Evolutionary conservation across 2,329 filamentous ascomycete genomes (phyloP).

Genomic region (Xylaria sp.): DNA sequence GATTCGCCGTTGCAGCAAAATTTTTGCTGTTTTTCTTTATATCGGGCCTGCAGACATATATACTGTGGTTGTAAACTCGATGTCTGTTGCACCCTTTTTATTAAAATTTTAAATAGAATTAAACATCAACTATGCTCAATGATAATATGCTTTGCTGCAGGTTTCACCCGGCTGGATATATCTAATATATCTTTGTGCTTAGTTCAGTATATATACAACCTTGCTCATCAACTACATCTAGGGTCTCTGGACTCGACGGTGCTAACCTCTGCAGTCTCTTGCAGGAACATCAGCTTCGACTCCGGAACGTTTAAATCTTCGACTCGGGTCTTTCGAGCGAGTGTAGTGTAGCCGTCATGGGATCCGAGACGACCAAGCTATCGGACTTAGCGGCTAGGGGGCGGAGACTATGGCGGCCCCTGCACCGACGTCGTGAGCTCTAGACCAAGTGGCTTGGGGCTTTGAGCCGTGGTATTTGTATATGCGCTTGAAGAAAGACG

Average conservation of each 20-base stretch:
- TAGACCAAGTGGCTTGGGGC: conserved; percentile 22
- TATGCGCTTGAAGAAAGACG: conserved; percentile 41
- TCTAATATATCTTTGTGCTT: too few relatives aligned
- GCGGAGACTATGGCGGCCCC: conserved; percentile 39
- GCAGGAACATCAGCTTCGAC: background rate
- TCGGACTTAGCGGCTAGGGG: conserved; percentile 37
- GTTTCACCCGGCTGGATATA: too few relatives aligned
- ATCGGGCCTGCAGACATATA: too few relatives aligned
- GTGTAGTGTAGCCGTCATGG: conserved; percentile 33
- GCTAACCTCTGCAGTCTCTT: background rate
- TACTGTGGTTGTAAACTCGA: too few relatives aligned
- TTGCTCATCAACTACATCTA: conserved; percentile 35
- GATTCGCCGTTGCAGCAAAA: conserved; percentile 2
- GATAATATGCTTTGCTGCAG: too few relatives aligned
- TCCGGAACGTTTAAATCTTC: background rate
- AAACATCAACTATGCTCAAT: too few relatives aligned
- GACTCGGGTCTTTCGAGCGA: background rate
- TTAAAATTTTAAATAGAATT: too few relatives aligned
- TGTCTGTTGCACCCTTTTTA: too few relatives aligned
- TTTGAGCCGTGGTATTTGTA: conserved; percentile 38
- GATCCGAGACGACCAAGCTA: conserved; percentile 45
- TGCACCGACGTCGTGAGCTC: conserved; percentile 24
- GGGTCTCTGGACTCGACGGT: background rate
- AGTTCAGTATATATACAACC: too few relatives aligned
- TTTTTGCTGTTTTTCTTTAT: too few relatives aligned